Evolutionary conservation across 495 filamentous ascomycete species (phyloP).

Genomic region (Cairneyella variabilis): DNA sequence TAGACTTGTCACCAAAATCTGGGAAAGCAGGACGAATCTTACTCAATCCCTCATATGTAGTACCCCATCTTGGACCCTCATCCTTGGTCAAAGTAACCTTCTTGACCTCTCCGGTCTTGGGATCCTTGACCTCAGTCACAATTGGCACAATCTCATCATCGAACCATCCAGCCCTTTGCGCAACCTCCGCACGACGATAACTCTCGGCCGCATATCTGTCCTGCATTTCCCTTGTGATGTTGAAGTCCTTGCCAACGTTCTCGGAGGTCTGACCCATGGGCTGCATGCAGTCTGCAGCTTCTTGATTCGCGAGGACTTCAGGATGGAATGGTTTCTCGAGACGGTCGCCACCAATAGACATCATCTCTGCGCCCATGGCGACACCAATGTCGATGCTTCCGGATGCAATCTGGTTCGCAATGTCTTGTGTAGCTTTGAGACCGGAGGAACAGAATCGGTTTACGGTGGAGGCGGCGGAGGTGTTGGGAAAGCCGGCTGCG

Average conservation of each 20-base stretch:
- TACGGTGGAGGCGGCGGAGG: conserved; percentile 69
- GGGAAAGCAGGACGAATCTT: conserved; percentile 94
- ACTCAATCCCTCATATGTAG: conserved; percentile 71
- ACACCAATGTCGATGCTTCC: conserved; percentile 85
- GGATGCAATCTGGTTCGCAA: conserved; percentile 78
- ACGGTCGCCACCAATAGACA: conserved; percentile 68
- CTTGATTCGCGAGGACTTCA: conserved; percentile 66
- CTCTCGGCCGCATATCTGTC: conserved; percentile 84
- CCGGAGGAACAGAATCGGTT: conserved; percentile 98
- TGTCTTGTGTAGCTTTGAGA: conserved; percentile 89
- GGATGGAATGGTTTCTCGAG: conserved; percentile 72
- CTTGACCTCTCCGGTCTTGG: conserved; percentile 72
- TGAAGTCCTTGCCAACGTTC: conserved; percentile 91
- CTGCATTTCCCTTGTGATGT: conserved; percentile 72
- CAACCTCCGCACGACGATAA: conserved; percentile 78
- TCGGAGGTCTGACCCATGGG: conserved; percentile 98
- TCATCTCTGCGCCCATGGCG: conserved; percentile 83
- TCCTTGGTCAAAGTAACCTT: conserved; percentile 76
- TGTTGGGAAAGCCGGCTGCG: conserved; percentile 92
- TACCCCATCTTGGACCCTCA: conserved; percentile 86
- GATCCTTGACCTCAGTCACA: conserved; percentile 73
- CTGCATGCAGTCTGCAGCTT: conserved; percentile 82
- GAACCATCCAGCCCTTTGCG: conserved; percentile 90
- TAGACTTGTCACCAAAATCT: conserved; percentile 79
- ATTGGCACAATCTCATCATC: conserved; percentile 95